A percentile compares a stretch with the other conserved stretches of the same genome.
Conservation (phyloP, 805 yeast genomes). For the Pichia scutulata region DNA sequence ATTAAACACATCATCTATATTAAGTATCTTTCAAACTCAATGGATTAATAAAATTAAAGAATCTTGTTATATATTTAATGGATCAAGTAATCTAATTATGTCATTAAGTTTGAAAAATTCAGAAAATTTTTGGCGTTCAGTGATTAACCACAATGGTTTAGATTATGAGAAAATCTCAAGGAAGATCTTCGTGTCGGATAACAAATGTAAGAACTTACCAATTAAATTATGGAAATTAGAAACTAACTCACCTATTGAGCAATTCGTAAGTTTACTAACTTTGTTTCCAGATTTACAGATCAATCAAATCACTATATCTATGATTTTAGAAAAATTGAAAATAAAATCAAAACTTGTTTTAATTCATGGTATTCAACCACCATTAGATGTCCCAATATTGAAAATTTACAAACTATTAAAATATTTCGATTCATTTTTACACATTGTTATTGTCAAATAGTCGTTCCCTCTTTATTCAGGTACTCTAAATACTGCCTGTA, state of each 20-base stretch:
- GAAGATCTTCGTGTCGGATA: slow-evolving; percentile 21
- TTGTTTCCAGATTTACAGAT: background rate
- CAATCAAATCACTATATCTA: background rate
- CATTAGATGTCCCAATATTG: slow-evolving; percentile 35
- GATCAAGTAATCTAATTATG: slow-evolving; percentile 79
- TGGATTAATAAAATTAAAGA: slow-evolving; percentile 83
- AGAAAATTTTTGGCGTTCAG: slow-evolving; percentile 44
- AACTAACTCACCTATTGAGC: background rate
- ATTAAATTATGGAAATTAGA: slow-evolving; percentile 18
- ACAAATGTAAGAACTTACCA: slow-evolving; percentile 30
- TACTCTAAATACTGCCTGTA: slow-evolving; percentile 77
- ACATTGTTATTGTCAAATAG: slow-evolving; percentile 33
- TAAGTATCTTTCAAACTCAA: slow-evolving; percentile 35
- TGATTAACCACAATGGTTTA: slow-evolving; percentile 20
- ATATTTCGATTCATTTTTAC: slow-evolving; percentile 61
- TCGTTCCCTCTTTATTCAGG: no score
- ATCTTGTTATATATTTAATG: slow-evolving; percentile 65
- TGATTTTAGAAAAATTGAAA: background rate
- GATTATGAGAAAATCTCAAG: slow-evolving; percentile 17
- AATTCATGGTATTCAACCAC: slow-evolving; percentile 49
- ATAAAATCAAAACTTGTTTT: background rate
- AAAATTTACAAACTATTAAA: slow-evolving; percentile 39
- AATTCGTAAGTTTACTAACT: background rate
- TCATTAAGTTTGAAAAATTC: slow-evolving; percentile 58
- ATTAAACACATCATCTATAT: background rate